These are phyloP conservation scores for Pythium utonaiense DNA, from an alignment of 352 stramenopile genomes.

Conservation along the genomic window DNA sequence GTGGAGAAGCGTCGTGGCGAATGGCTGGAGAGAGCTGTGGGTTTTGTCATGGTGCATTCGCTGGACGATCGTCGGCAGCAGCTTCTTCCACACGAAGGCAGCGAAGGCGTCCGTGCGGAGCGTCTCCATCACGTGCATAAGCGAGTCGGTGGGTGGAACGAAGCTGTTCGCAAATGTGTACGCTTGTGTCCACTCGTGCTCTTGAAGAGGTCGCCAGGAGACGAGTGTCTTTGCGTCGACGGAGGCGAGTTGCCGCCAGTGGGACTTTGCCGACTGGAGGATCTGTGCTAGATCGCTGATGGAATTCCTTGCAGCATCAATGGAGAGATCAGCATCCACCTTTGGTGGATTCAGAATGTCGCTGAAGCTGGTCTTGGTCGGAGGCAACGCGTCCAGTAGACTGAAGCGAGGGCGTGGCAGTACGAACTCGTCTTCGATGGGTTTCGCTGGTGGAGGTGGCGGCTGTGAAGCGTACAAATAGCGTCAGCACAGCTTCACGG, in stretches of 20 bases:
- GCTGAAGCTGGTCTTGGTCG: constrained; percentile 24
- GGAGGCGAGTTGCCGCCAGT: constrained; percentile 18
- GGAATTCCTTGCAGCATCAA: neutral
- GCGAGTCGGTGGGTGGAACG: constrained; percentile 19
- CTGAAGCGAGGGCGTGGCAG: constrained; percentile 39
- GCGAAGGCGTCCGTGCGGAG: constrained; percentile 40
- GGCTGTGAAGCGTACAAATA: neutral
- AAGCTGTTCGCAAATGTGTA: constrained; percentile 5
- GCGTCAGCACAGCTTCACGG: constrained; percentile 1
- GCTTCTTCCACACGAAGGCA: constrained; percentile 48
- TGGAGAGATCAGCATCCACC: neutral
- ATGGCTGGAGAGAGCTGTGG: neutral
- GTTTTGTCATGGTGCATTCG: constrained; percentile 1
- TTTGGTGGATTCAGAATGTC: constrained; percentile 15
- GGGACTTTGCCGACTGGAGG: neutral
- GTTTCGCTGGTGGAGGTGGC: constrained; percentile 22
- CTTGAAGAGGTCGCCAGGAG: constrained; percentile 31
- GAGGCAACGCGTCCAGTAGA: constrained; percentile 36
- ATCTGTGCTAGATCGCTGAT: neutral
- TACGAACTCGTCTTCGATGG: constrained; percentile 41
- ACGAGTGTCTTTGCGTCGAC: constrained; percentile 20
- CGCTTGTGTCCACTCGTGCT: constrained; percentile 44
- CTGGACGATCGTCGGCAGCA: constrained; percentile 36
- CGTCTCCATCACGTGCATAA: constrained; percentile 37
- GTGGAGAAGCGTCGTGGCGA: constrained; percentile 29